Evolutionary conservation across 108 stramenopile genomes (phyloP), one percentile per base, ranked within the genome.

Genomic region (Discostella pseudostelligera): DNA sequence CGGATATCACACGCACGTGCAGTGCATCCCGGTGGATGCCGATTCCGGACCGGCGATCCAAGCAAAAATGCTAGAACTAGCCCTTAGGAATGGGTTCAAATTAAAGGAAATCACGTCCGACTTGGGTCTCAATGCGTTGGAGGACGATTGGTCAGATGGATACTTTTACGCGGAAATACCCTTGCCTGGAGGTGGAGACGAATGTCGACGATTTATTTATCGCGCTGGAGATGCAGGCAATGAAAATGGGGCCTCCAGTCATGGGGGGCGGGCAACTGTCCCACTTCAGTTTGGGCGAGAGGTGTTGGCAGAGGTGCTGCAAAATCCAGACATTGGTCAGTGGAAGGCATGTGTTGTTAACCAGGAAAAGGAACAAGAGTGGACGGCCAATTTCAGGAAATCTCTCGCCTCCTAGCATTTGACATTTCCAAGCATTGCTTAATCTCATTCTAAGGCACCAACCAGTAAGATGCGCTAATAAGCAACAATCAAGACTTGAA

Each of bases 231-330:
- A 67, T 14, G 72, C 24, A 62, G 51, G 40, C 22, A 59, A 53
- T 39, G 39, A 44, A n/a, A n/a, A n/a, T n/a, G n/a, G n/a, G n/a
- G n/a, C n/a, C n/a, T n/a, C n/a, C 28, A 24, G 21, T 28, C 63
- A 44, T 21, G 36, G 11, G 39, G 43, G 53, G 21, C 53, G 44
- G 53, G 70, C 48, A 11, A 50, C 48, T 43, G 62, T 89, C 9
- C 90, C 92, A 13, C 71, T 96, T 57, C 95, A 96, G 58, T 92
- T 96, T 76, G 95, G 91, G 4, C 71, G 95, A 73, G 95, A 96
- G 76, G 82, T 93, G 0, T 63, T 89, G 58, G 89, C 89, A 3
- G 79, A 83, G 12, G 87, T 90, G 12, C 45, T 90, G 47, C 70
- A 78, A 8, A 81, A 83, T 36, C 84, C 84, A 5, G 75, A 87